Evolutionary conservation across 73 alveolate species (phyloP).

Genomic region (Breviolum minutum): DNA sequence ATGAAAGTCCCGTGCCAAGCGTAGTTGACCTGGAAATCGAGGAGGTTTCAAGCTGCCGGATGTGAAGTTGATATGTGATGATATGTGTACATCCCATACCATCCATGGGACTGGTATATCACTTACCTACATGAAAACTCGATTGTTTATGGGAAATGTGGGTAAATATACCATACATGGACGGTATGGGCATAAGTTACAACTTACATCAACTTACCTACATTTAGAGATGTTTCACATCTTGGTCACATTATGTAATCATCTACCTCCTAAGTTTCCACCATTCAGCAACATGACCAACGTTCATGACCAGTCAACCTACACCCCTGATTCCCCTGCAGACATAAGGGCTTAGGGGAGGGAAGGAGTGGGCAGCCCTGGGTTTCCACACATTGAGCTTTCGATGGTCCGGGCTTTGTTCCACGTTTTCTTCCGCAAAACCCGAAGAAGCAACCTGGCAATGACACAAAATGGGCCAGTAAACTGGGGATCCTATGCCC

Average conservation of each 20-base stretch:
- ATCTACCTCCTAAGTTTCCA: too few relatives aligned
- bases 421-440: conserved; percentile 29
- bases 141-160: too few relatives aligned
- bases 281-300: too few relatives aligned
- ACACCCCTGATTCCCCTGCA: too few relatives aligned
- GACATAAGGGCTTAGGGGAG: not conserved
- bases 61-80: not conserved
- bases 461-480: not conserved
- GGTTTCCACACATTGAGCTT: conserved; percentile 3
- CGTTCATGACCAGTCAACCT: too few relatives aligned
- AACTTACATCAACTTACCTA: too few relatives aligned
- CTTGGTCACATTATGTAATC: too few relatives aligned
- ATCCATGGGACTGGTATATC: too few relatives aligned
- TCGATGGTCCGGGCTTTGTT: conserved; percentile 19
- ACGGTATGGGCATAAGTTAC: too few relatives aligned
- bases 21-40: conserved; percentile 52
- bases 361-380: not conserved
- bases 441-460: conserved; percentile 71
- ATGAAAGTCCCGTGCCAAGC: conserved; percentile 63
- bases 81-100: not conserved
- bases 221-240: too few relatives aligned
- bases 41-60: too few relatives aligned
- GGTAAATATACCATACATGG: too few relatives aligned
- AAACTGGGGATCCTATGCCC: not conserved
- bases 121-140: not conserved